Evolutionary conservation across 225 moss, liverwort and hornwort genomes (phyloP).

Genomic region (Physcomitrellopsis africana): DNA sequence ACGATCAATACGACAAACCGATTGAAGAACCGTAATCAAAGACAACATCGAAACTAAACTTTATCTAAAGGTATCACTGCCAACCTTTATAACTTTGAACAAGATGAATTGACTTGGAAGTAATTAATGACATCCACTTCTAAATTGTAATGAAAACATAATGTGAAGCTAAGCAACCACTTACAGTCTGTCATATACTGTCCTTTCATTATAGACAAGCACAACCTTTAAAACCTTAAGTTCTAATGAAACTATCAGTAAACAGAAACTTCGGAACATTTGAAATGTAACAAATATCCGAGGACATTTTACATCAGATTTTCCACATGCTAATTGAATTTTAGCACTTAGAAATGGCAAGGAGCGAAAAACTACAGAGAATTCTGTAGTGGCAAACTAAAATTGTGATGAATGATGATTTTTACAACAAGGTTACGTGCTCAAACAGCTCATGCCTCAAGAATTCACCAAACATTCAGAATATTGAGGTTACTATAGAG

Average conservation of each 20-base stretch:
- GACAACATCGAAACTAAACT: background rate
- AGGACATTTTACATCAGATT: too few relatives aligned
- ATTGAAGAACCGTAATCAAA: background rate
- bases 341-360: too few relatives aligned
- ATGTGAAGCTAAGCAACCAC: background rate
- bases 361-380: too few relatives aligned
- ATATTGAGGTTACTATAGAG: background rate
- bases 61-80: background rate
- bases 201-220: background rate
- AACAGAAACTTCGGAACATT: background rate
- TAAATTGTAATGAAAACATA: background rate
- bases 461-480: background rate
- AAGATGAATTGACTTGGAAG: background rate
- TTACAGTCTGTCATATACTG: background rate
- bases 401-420: background rate
- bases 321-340: too few relatives aligned
- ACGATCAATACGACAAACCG: background rate
- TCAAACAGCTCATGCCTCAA: too few relatives aligned
- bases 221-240: background rate
- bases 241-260: background rate
- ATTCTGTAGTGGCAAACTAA: background rate
- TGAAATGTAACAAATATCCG: too few relatives aligned
- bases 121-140: background rate
- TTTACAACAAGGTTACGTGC: too few relatives aligned
- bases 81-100: background rate